Evolutionary conservation across 1,139 yeast species (phyloP).

Genomic region (Kurtzmaniella quercitrusa): DNA sequence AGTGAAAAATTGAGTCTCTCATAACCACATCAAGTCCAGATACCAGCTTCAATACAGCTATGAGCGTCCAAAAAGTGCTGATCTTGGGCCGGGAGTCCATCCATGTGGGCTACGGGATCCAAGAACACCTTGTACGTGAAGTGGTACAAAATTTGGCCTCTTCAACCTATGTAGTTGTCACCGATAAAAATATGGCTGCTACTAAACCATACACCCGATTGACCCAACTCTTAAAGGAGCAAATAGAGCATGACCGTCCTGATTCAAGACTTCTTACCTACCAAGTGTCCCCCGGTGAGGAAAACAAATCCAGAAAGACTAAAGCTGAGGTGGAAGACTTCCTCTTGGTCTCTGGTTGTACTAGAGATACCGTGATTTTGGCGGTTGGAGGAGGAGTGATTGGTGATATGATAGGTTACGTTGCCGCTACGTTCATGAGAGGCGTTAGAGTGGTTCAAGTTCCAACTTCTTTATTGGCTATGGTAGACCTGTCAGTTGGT

Average conservation of each 20-base stretch:
- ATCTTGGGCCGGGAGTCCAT: slow-evolving; percentile 82
- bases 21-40: not conserved
- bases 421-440: slow-evolving; percentile 98
- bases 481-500: slow-evolving; percentile 98
- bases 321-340: slow-evolving; percentile 94
- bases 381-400: slow-evolving; percentile 99
- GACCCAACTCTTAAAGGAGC: slow-evolving; percentile 26
- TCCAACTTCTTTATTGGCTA: slow-evolving; percentile 89
- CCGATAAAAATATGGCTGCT: slow-evolving; percentile 76
- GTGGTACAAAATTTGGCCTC: slow-evolving; percentile 62
- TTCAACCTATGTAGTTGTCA: slow-evolving; percentile 87
- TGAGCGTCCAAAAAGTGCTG: slow-evolving; percentile 51
- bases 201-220: slow-evolving; percentile 55
- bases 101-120: slow-evolving; percentile 86
- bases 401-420: slow-evolving; percentile 99
- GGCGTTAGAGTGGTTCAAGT: slow-evolving; percentile 93
- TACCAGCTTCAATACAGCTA: slow-evolving; percentile 7
- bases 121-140: slow-evolving; percentile 69
- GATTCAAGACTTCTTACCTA: slow-evolving; percentile 67
- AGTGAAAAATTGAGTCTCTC: not conserved
- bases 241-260: slow-evolving; percentile 28
- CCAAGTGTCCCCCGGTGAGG: slow-evolving; percentile 88
- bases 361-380: slow-evolving; percentile 89
- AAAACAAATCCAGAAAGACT: slow-evolving; percentile 80
- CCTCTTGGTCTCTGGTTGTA: slow-evolving; percentile 80